phyloP scores from a whole-genome alignment of 192 early-diverging fungal species.

The Entomortierella beljakovae region DNA sequence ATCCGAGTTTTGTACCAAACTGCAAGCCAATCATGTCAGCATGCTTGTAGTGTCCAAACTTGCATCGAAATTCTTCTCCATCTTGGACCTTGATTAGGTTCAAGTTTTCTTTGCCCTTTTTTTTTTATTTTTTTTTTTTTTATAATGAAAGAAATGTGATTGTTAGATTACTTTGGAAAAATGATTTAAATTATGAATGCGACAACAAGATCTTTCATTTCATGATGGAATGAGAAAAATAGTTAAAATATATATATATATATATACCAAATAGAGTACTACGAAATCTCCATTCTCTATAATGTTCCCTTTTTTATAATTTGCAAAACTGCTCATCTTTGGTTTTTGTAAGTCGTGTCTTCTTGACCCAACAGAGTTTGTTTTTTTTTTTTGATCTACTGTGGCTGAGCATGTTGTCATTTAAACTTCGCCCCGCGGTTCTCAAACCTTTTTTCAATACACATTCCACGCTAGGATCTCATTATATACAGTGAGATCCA shows the following conservation, averaged over 20 bases:
- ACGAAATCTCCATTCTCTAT: slow-evolving; percentile 86
- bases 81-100: slow-evolving; percentile 67
- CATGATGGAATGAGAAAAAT: not conserved
- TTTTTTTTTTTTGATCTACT: not conserved
- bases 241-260: not conserved
- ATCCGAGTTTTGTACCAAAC: slow-evolving; percentile 82
- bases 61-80: slow-evolving; percentile 77
- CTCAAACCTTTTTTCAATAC: too few relatives aligned
- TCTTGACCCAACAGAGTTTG: too few relatives aligned
- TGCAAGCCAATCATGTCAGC: slow-evolving; percentile 87
- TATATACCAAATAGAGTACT: slow-evolving; percentile 75
- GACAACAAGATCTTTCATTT: not conserved
- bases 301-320: slow-evolving; percentile 50
- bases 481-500: too few relatives aligned
- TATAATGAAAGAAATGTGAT: too few relatives aligned
- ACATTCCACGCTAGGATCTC: too few relatives aligned
- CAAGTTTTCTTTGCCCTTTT: slow-evolving; percentile 79
- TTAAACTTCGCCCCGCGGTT: too few relatives aligned
- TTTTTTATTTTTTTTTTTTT: too few relatives aligned
- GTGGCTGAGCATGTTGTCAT: not conserved
- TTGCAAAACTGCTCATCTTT: slow-evolving; percentile 25
- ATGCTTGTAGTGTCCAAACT: slow-evolving; percentile 85
- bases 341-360: not conserved
- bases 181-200: too few relatives aligned
- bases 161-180: too few relatives aligned